A percentile compares a stretch with the other conserved stretches of the same genome.
These are phyloP conservation scores for Helianthus tuberosus DNA, from an alignment of 129 eudicot species.

Conservation along the genomic window DNA sequence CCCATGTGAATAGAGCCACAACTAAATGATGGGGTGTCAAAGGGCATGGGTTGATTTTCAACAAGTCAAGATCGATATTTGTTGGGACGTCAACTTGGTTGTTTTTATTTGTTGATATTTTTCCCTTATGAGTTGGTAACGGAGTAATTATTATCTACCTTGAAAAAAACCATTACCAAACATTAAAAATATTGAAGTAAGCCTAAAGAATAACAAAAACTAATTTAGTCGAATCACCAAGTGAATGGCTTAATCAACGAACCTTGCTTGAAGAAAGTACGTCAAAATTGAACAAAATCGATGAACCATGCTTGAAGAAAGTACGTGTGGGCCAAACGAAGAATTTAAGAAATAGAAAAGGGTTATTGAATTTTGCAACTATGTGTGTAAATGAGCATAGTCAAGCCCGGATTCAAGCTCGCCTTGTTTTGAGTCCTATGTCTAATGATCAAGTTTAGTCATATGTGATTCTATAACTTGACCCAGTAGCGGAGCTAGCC, in stretches of 20 bases:
- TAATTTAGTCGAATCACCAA: not conserved
- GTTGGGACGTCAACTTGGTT: slow-evolving; percentile 5
- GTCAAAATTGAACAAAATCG: not conserved
- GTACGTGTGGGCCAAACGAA: too few relatives aligned
- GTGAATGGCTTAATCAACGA: not conserved
- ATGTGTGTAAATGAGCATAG: too few relatives aligned
- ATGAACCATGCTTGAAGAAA: too few relatives aligned
- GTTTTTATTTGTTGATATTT: not conserved
- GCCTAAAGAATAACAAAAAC: not conserved
- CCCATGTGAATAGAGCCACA: slow-evolving; percentile 37
- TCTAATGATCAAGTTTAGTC: too few relatives aligned
- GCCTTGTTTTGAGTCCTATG: too few relatives aligned
- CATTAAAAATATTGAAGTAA: not conserved
- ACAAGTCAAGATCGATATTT: slow-evolving; percentile 5
- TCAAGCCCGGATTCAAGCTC: too few relatives aligned
- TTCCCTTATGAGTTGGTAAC: not conserved
- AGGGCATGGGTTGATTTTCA: slow-evolving; percentile 20
- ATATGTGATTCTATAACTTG: too few relatives aligned
- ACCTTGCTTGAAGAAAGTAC: not conserved
- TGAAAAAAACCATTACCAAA: not conserved
- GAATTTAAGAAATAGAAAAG: too few relatives aligned
- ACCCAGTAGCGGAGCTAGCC: too few relatives aligned
- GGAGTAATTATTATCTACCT: not conserved
- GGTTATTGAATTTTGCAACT: too few relatives aligned
- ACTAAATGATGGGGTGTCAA: slow-evolving; percentile 9